Base-by-base conservation (phyloP, 2,329 filamentous ascomycete genomes). In the Lecanoromycetidae sp. region DNA sequence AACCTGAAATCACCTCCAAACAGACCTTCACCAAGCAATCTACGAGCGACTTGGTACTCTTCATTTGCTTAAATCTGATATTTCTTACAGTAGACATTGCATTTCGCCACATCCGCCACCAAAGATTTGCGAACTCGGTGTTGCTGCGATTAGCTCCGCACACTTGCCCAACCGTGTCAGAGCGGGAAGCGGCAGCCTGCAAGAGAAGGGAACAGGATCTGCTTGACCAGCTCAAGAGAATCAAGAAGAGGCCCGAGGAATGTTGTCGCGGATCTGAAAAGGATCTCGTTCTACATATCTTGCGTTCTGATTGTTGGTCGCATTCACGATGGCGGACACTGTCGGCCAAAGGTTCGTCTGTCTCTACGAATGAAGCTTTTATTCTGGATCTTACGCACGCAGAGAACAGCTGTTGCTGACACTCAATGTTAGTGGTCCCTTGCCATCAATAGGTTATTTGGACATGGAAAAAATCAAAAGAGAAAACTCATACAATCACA, bases 381-480 rank as follows among this genome's bases (percentile, higher is more conserved):
- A 23, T 17, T 23, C 20, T 29, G 23, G 27, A 38, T 34, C n/a
- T 3, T 13, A 12, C 22, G 32, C 13, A 10, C 23, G 17, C 4
- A 13, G 33, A 12, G 10, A 13, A 25, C 29, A 34, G 23, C 7
- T 27, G 19, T 49, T 53, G 50, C 59, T 64, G 47, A 64, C 53
- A 12, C 15, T 20, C 2, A 7, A 40, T 51, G 41, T 23, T 51
- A 69, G 67, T 56, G 63, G 66, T 54, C 62, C 63, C 56, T 58
- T 70, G 29, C 67, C 68, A 43, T 62, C 67, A 4, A 64, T 70
- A 44, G 63, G 60, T 49, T 65, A 64, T 50, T 50, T 69, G 39
- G 63, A 63, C 44, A 51, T 64, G 44, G 60, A 61, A 17, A 56
- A 52, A 27, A 52, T 58, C 41, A 55, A 60, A 23, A 63, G 59